Base-by-base conservation (phyloP, 2,329 filamentous ascomycete genomes). In the Aspergillus texensis region DNA sequence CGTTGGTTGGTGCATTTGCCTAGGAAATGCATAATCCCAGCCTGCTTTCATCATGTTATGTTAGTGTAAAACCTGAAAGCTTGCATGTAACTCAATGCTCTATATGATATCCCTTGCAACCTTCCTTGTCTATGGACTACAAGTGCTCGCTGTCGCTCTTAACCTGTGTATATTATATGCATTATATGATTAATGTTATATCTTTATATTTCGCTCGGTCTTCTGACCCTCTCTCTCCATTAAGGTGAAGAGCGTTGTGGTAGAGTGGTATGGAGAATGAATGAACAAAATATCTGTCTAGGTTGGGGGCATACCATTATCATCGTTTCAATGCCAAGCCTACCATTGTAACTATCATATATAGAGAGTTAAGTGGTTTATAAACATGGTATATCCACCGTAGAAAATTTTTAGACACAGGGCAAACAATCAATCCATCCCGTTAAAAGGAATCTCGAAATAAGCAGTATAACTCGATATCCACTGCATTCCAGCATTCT, bases 1-100 rank as follows among this genome's bases (percentile, higher is more conserved):
- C 88, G 24, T 77, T 90, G 62, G 88, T 91, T 2, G 88, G 88
- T 9, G 88, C 88, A 57, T 91, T 87, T 83, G 88, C 88, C 52
- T 83, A 71, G 72, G n/a, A n/a, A 58, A 65, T 46, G 54, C 62
- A 62, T 55, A 57, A 28, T 57, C 48, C 8, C 16, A 34, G 16
- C 12, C 28, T 52, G 8, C 6, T 30, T 32, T 52, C 9, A 3
- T 19, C n/a, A 11, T 32, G 10, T 5, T 32, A 4, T n/a, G 5
- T 32, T 52, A 6, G 12, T 34, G 28, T 34, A 52, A 36, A 14
- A 12, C 28, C n/a, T 48, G 45, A 26, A 28, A 48, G 24, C 12
- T 28, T 48, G 45, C 19, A 26, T 30, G 26, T 52, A 30, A 9
- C 28, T 16, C n/a, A 32, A n/a, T 52, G 24, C 45, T 28, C 12